Evolutionary conservation across 2,329 filamentous ascomycete genomes (phyloP).

Genomic region (Akanthomyces dipterigenus): DNA sequence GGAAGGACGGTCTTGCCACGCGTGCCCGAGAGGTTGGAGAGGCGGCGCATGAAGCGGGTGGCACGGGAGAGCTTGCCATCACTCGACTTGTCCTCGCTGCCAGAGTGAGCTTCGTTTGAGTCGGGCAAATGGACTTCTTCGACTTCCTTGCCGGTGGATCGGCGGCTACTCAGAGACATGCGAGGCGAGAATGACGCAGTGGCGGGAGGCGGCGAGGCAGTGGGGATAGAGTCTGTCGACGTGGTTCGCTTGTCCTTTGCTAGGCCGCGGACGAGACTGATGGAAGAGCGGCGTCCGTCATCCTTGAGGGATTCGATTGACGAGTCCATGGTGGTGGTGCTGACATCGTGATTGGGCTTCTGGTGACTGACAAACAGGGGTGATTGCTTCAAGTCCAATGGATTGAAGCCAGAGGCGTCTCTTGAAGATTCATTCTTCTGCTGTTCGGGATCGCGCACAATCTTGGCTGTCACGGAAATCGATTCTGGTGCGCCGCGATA

Average conservation of each 20-base stretch:
- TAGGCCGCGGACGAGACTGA: conserved; percentile 53
- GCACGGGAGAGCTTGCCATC: conserved; percentile 47
- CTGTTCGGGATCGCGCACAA: conserved; percentile 57
- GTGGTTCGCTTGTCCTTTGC: conserved; percentile 54
- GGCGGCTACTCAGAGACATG: conserved; percentile 43
- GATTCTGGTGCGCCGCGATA: conserved; percentile 58
- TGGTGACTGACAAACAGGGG: conserved; percentile 53
- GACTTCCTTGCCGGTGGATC: conserved; percentile 32
- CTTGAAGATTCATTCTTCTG: conserved; percentile 32
- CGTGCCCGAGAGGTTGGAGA: conserved; percentile 46
- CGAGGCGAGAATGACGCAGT: conserved; percentile 45
- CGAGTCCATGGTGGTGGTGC: conserved; percentile 18
- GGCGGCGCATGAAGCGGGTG: conserved; percentile 51
- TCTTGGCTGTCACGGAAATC: conserved; percentile 81
- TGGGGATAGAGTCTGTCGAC: conserved; percentile 37
- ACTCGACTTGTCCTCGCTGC: conserved; percentile 39
- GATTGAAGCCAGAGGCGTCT: conserved; percentile 37
- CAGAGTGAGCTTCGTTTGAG: conserved; percentile 38
- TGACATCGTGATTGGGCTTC: conserved; percentile 22
- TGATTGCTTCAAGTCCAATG: conserved; percentile 51
- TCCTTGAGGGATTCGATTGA: conserved; percentile 30
- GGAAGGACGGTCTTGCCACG: conserved; percentile 31
- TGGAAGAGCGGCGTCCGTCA: conserved; percentile 47
- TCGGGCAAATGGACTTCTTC: conserved; percentile 33
- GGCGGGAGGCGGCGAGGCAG: conserved; percentile 30